Base-by-base conservation (phyloP, 345 rosid genomes). In the Dipteronia sinensis region DNA sequence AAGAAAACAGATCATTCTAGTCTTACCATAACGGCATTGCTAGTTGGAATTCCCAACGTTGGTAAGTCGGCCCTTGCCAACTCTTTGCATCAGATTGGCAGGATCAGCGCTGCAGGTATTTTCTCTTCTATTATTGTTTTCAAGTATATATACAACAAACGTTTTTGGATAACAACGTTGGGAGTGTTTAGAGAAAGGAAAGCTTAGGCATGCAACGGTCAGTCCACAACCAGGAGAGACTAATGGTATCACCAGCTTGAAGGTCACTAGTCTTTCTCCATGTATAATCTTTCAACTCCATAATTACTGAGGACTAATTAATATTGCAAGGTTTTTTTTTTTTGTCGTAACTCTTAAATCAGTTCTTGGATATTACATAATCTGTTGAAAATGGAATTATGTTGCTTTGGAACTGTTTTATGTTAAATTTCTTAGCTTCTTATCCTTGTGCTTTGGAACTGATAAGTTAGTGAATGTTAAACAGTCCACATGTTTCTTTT, bases 51-150 rank as follows among this genome's bases (percentile, higher is more conserved):
- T 80, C 98, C 98, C 29, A 95, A 91, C 47, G 94, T 89, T 23
- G 98, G 98, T 73, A 93, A 93, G 53, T 93, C 98, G 2, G 98
- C 98, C 55, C 89, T 93, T 3, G 85, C 91, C 69, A 93, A 89
- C 83, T 86, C 97, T 46, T 85, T 93, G 88, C 98, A 93, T 89
- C 93, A 87, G 51, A 85, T 93, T 66, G 98, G 98, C 75, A 88
- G 98, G 84, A 90, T 91, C 63, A 85, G 90, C 75, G 95, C 97
- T 56, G 87, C 87, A 58, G 98, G 98, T 90, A 79, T 69, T 27
- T 58, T 17, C 17, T 10, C 1, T 67, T 73, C 7, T 27, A 5
- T 73, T 19, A 4, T 19, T 7, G 1, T 40, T 72, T 5, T 20
- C 23, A 10, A n/a, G 46, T 15, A 64, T 16, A 53, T 15, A 64